Evolutionary conservation across 163 green algal genomes (phyloP).

Genomic region (Volvox carteri): DNA sequence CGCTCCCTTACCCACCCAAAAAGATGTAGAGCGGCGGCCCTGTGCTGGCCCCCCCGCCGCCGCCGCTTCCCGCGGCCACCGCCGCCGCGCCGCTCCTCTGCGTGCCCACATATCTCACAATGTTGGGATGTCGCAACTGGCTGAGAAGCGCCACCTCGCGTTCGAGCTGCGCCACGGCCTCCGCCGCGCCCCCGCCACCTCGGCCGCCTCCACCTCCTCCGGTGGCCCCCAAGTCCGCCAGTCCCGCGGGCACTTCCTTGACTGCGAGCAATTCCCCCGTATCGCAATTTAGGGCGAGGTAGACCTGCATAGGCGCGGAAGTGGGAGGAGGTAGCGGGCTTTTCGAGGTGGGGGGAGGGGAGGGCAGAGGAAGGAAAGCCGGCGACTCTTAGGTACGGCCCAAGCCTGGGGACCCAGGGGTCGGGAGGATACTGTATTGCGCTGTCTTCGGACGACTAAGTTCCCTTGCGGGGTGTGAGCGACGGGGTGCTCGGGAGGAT

Average conservation of each 20-base stretch:
- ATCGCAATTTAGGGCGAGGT: constrained; percentile 71
- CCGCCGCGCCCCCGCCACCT: constrained; percentile 27
- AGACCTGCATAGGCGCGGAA: constrained; percentile 47
- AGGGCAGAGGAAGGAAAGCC: neutral
- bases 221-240: constrained; percentile 7
- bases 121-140: constrained; percentile 84
- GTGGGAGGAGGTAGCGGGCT: too few species aligned
- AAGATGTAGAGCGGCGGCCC: constrained; percentile 82
- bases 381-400: neutral
- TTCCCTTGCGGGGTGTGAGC: too few species aligned
- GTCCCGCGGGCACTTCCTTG: constrained; percentile 73
- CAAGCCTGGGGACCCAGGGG: neutral
- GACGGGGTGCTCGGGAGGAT: too few species aligned
- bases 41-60: too few species aligned
- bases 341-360: neutral
- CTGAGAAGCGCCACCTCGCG: constrained; percentile 74
- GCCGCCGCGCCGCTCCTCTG: constrained; percentile 2
- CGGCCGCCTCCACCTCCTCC: neutral
- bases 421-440: too few species aligned
- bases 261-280: constrained; percentile 80
- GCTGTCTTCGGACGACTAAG: too few species aligned
- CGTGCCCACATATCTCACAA: constrained; percentile 80
- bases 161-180: constrained; percentile 70
- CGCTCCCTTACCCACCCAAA: constrained; percentile 58
- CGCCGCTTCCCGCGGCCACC: neutral